phyloP scores from a whole-genome alignment of 2,329 filamentous ascomycete genomes.

The Westerdykella sp. region DNA sequence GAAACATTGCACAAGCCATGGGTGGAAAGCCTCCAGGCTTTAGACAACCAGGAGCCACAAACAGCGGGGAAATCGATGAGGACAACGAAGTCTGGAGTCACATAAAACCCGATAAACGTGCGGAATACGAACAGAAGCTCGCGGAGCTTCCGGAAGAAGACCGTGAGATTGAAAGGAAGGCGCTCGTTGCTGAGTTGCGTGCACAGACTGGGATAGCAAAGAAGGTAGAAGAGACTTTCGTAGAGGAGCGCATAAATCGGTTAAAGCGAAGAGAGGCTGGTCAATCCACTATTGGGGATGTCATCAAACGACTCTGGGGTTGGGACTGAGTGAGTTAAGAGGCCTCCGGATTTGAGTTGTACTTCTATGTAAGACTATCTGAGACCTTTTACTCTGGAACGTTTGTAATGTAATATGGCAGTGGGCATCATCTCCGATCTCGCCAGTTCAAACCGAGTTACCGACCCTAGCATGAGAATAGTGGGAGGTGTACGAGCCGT shows the following conservation, averaged over 20 bases:
- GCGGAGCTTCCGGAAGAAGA: slow-evolving; percentile 24
- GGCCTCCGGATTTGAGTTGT: background rate
- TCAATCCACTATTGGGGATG: slow-evolving; percentile 34
- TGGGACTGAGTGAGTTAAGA: slow-evolving; percentile 19
- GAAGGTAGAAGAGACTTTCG: slow-evolving; percentile 27
- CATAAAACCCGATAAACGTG: slow-evolving; percentile 25
- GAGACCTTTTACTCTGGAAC: too few species aligned
- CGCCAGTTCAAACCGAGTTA: too few species aligned
- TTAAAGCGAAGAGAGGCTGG: slow-evolving; percentile 33
- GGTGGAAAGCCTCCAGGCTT: slow-evolving; percentile 10
- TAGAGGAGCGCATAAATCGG: slow-evolving; percentile 31
- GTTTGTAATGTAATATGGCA: too few species aligned
- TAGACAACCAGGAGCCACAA: too few species aligned
- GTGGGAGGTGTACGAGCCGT: too few species aligned
- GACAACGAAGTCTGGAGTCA: slow-evolving; percentile 24
- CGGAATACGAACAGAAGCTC: slow-evolving; percentile 30
- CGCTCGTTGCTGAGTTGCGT: slow-evolving; percentile 30
- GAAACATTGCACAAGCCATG: slow-evolving; percentile 25
- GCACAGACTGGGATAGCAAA: slow-evolving; percentile 27
- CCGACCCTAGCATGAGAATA: too few species aligned
- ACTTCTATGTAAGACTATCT: too few species aligned
- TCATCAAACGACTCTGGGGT: slow-evolving; percentile 34
- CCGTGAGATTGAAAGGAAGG: slow-evolving; percentile 30
- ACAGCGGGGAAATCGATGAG: slow-evolving; percentile 8
- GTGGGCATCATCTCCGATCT: too few species aligned